Conservation (phyloP, 306 rosid genomes). For the Oxytropis ochrocephala region DNA sequence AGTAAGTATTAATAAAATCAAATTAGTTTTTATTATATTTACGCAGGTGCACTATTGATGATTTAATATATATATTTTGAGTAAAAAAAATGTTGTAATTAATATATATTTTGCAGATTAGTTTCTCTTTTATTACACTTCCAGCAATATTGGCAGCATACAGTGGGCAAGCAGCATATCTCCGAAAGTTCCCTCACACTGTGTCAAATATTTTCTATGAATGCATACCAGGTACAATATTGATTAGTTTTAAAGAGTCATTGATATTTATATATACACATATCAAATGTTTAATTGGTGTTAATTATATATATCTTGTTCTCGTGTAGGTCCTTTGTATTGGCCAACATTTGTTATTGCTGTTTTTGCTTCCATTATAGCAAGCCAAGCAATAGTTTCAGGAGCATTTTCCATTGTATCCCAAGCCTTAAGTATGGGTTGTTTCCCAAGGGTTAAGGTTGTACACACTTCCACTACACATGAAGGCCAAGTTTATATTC, state of each 20-base stretch:
- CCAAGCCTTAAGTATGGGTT: conserved; percentile 52
- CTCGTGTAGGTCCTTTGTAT: conserved; percentile 38
- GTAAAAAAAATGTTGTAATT: not conserved
- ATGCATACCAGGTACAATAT: conserved; percentile 13
- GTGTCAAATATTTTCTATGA: conserved; percentile 15
- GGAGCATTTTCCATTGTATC: conserved; percentile 64
- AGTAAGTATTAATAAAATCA: conserved; percentile 20
- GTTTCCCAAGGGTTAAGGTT: conserved; percentile 61
- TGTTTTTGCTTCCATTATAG: conserved; percentile 57
- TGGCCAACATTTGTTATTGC: conserved; percentile 80
- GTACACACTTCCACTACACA: conserved; percentile 57
- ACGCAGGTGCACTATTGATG: not conserved
- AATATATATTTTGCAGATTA: conserved; percentile 11
- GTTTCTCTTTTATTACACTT: conserved; percentile 18
- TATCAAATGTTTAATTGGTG: not conserved
- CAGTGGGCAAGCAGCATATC: conserved; percentile 31
- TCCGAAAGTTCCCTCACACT: not conserved
- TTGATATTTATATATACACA: not conserved
- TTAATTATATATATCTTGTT: not conserved
- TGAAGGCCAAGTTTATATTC: conserved; percentile 70
- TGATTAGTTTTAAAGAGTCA: not conserved
- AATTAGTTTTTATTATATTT: not conserved
- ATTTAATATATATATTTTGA: not conserved
- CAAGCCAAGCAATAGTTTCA: conserved; percentile 78
- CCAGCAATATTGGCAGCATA: conserved; percentile 21